A percentile compares a stretch with the other conserved stretches of the same genome.
Evolutionary conservation across 2,329 filamentous ascomycete genomes (phyloP).

Genomic region (Elsinoe fawcettii): DNA sequence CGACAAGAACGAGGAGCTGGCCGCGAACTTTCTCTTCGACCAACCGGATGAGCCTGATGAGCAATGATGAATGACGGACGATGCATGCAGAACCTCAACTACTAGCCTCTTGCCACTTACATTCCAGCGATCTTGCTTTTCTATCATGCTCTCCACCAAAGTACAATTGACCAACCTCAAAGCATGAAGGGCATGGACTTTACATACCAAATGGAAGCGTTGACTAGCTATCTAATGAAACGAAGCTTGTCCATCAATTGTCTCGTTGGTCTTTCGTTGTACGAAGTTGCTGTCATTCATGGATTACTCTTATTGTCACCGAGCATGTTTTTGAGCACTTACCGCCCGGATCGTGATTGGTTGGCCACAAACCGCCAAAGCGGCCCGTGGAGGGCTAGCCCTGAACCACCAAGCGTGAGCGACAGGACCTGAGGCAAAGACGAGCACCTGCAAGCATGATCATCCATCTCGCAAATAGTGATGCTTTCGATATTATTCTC

Average conservation of each 20-base stretch:
- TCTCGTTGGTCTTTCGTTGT: no score
- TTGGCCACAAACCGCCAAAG: no score
- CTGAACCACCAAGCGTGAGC: no score
- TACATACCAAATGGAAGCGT: background rate
- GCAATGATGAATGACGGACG: conserved; percentile 12
- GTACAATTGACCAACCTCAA: background rate
- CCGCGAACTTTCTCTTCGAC: conserved; percentile 96
- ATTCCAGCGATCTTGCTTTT: background rate
- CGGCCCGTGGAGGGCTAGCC: no score
- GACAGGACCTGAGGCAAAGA: background rate
- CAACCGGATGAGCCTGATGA: conserved; percentile 68
- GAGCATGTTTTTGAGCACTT: no score
- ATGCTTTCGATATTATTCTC: background rate
- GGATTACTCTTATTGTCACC: no score
- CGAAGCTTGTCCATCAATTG: conserved; percentile 3
- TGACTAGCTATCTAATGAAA: background rate
- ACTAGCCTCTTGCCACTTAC: background rate
- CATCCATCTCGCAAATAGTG: background rate
- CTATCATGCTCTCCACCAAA: background rate
- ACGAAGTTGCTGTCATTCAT: no score
- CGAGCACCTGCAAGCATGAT: no score
- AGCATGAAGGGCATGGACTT: background rate
- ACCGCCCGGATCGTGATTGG: no score
- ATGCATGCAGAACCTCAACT: background rate
- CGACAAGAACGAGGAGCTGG: conserved; percentile 98